Evolutionary conservation across 768 basidiomycete species (phyloP).

Genomic region (Amanita subjunquillea): DNA sequence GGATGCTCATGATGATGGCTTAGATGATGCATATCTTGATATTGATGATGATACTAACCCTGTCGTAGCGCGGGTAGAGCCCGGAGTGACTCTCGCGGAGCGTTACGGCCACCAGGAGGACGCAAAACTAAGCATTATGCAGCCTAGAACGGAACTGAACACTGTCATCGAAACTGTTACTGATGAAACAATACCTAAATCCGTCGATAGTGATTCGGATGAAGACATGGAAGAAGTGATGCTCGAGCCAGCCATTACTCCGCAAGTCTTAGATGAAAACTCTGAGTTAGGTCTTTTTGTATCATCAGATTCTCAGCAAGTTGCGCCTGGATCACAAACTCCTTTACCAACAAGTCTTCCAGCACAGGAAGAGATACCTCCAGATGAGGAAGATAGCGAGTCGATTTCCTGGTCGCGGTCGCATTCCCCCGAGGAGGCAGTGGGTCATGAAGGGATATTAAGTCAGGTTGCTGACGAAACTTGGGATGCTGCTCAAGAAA

Average conservation of each 20-base stretch:
- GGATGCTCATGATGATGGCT: neutral
- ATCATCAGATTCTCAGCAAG: neutral
- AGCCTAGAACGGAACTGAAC: neutral
- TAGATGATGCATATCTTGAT: slow-evolving; percentile 3
- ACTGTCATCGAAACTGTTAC: no score
- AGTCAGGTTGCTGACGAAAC: slow-evolving; percentile 23
- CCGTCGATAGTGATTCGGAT: slow-evolving; percentile 3
- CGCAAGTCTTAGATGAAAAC: neutral
- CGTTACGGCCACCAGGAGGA: neutral
- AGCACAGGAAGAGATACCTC: neutral
- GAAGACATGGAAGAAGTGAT: slow-evolving; percentile 8
- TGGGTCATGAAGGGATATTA: slow-evolving; percentile 11
- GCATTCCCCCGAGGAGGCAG: slow-evolving; percentile 18
- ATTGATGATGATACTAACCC: neutral
- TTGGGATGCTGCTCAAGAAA: slow-evolving; percentile 83
- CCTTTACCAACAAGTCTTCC: neutral
- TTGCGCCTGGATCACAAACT: neutral
- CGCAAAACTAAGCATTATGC: neutral
- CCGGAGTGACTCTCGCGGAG: neutral
- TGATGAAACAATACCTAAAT: neutral
- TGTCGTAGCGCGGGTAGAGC: neutral
- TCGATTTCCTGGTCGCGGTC: slow-evolving; percentile 24
- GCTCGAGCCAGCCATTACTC: neutral
- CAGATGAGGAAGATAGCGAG: slow-evolving; percentile 5
- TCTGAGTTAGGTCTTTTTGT: neutral